Evolutionary conservation across 2,329 filamentous ascomycete genomes (phyloP).

Genomic region (Aaosphaeria pasadenensis): DNA sequence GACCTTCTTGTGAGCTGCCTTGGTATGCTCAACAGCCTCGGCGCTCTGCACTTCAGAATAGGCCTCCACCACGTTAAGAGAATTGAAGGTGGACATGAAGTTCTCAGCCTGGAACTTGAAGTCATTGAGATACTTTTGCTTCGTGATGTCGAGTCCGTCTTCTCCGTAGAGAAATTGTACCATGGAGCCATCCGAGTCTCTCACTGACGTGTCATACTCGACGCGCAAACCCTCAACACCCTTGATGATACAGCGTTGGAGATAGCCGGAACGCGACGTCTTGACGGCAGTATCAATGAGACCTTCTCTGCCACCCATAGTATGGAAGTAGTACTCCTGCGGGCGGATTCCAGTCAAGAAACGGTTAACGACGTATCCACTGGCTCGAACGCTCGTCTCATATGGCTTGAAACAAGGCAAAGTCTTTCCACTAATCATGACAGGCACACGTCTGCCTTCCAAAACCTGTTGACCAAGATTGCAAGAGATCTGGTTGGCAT

Average conservation of each 20-base stretch:
- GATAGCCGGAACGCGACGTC: constrained; percentile 92
- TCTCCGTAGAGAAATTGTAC: constrained; percentile 97
- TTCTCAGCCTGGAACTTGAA: constrained; percentile 91
- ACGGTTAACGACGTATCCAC: constrained; percentile 90
- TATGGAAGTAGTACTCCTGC: constrained; percentile 99
- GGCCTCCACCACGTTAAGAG: constrained; percentile 64
- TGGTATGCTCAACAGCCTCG: constrained; percentile 60
- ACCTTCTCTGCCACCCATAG: constrained; percentile 98
- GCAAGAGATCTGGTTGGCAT: constrained; percentile 96
- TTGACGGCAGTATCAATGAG: constrained; percentile 99
- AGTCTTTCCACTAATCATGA: constrained; percentile 98
- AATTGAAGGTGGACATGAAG: constrained; percentile 72
- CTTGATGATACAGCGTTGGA: constrained; percentile 96
- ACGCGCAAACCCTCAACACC: constrained; percentile 94
- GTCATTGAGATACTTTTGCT: constrained; percentile 85
- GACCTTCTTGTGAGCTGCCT: constrained; percentile 72
- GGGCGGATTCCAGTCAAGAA: constrained; percentile 97
- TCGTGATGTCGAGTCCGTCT: constrained; percentile 90
- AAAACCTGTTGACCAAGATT: constrained; percentile 96
- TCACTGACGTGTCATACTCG: constrained; percentile 89
- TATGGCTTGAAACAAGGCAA: constrained; percentile 91
- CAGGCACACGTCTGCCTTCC: constrained; percentile 88
- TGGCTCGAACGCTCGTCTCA: constrained; percentile 83
- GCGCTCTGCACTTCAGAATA: constrained; percentile 60
- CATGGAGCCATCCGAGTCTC: constrained; percentile 88